phyloP scores from a whole-genome alignment of 805 yeast species.

The Ogataea naganishii region DNA sequence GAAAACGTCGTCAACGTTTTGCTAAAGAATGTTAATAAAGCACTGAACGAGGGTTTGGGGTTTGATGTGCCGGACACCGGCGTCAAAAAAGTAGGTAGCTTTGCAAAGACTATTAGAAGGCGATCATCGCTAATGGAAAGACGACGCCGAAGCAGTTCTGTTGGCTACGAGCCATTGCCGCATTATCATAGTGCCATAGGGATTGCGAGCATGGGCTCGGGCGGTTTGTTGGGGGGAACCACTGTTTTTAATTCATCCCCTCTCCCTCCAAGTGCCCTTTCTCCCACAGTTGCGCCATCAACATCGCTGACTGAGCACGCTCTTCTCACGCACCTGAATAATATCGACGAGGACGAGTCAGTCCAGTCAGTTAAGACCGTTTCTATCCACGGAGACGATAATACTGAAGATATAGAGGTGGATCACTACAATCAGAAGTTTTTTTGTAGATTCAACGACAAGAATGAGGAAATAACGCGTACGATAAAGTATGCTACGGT shows the following conservation, averaged over 20 bases:
- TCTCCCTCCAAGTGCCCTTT: no score
- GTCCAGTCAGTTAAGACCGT: no score
- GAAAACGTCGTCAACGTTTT: conserved; percentile 34
- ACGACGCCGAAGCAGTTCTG: conserved; percentile 5
- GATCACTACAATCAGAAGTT: conserved; percentile 18
- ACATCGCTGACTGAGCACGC: no score
- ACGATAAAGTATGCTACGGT: conserved; percentile 20
- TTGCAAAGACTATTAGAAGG: conserved; percentile 13
- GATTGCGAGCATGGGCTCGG: conserved; percentile 1
- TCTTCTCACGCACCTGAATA: no score
- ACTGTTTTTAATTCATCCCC: no score
- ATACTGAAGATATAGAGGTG: conserved; percentile 1
- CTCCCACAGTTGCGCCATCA: no score
- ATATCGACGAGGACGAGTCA: no score
- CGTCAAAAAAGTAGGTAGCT: conserved; percentile 19
- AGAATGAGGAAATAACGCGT: conserved; percentile 18
- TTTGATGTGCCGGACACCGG: conserved; percentile 12
- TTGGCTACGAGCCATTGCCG: no score
- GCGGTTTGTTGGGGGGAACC: no score
- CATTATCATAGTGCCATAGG: no score
- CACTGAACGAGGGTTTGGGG: conserved; percentile 24
- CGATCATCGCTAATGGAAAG: conserved; percentile 2
- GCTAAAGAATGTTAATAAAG: conserved; percentile 37
- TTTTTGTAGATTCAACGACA: conserved; percentile 15
- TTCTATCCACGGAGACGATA: conserved; percentile 1